These are phyloP conservation scores for Berkeleyomyces rouxiae DNA, from an alignment of 2,329 filamentous ascomycete species.

Conservation along the genomic window DNA sequence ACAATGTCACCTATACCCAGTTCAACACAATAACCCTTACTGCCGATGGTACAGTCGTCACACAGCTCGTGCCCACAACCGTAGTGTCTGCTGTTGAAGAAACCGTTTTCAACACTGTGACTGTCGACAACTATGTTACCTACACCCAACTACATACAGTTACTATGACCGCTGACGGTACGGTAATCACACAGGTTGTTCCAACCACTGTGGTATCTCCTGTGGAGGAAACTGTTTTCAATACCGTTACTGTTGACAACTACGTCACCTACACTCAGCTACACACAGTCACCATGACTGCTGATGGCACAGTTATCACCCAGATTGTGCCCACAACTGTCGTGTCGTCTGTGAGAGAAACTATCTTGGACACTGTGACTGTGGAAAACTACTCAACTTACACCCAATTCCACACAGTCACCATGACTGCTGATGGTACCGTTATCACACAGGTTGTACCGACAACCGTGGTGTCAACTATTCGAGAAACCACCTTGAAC, in stretches of 20 bases:
- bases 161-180: neutral
- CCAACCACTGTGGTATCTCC: neutral
- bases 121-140: slow-evolving; percentile 10
- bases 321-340: neutral
- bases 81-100: neutral
- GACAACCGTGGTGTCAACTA: slow-evolving; percentile 9
- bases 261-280: no score
- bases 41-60: neutral
- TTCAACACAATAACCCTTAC: neutral
- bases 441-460: neutral
- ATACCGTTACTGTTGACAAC: no score
- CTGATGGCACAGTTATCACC: neutral
- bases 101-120: no score
- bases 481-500: no score
- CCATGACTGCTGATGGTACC: neutral
- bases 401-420: neutral
- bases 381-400: neutral
- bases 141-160: slow-evolving; percentile 8
- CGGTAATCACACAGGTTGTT: neutral
- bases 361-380: neutral
- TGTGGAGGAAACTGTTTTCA: no score
- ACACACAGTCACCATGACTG: neutral
- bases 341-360: neutral
- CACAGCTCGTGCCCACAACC: neutral
- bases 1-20: slow-evolving; percentile 9